Conservation (phyloP, 2,329 filamentous ascomycete species). For the Xylariaceae sp. region DNA sequence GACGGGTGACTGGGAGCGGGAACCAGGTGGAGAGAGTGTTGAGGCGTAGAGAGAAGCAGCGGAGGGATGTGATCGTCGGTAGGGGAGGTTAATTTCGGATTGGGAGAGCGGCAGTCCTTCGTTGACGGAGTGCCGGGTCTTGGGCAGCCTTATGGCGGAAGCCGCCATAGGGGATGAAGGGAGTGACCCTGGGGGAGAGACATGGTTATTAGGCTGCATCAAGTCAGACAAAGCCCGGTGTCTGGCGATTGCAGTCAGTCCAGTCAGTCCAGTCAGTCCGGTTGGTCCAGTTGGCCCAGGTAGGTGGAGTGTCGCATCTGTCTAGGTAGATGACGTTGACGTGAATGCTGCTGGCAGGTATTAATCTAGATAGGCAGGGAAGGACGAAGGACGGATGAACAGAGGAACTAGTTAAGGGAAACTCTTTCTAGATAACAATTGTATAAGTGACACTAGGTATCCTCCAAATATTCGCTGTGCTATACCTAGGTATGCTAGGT, state of each 20-base stretch:
- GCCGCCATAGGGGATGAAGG: constrained; percentile 70
- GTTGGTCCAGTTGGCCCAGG: constrained; percentile 8
- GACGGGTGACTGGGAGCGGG: constrained; percentile 68
- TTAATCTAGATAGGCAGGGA: background rate
- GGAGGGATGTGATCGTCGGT: constrained; percentile 58
- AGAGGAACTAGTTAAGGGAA: background rate
- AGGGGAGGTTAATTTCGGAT: constrained; percentile 57
- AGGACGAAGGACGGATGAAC: background rate
- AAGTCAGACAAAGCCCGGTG: constrained; percentile 19
- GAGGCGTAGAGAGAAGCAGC: constrained; percentile 66
- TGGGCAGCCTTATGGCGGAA: constrained; percentile 61
- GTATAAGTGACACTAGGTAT: background rate
- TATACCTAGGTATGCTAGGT: too few relatives aligned
- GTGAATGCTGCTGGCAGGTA: background rate
- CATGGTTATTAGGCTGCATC: constrained; percentile 35
- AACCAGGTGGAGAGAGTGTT: constrained; percentile 68
- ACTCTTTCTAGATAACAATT: background rate
- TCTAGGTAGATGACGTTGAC: constrained; percentile 7
- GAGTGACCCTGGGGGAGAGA: constrained; percentile 65
- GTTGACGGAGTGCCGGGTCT: constrained; percentile 60
- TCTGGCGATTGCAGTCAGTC: constrained; percentile 9
- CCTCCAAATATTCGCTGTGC: background rate
- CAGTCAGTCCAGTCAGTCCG: too few relatives aligned
- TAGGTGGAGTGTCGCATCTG: constrained; percentile 17
- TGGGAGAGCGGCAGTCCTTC: constrained; percentile 50